Base-by-base conservation (phyloP, 768 basidiomycete genomes). In the Leccinellum albellum region DNA sequence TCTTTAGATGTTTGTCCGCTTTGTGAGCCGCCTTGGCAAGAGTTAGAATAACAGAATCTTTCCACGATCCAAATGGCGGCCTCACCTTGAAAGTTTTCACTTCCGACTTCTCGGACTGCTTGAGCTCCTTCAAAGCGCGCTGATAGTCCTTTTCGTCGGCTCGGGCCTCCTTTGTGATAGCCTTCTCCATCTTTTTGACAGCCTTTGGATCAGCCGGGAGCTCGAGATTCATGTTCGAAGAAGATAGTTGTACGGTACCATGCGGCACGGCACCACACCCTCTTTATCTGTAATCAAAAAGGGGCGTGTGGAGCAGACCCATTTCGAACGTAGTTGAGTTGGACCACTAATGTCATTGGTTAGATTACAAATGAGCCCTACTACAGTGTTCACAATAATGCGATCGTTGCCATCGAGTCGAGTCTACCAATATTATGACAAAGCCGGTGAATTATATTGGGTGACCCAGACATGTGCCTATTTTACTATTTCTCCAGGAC, bases 121-220 rank as follows among this genome's bases (percentile, higher is more conserved):
- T 70, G 31, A 88, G 72, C 50, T 84, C 81, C 64, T 82, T 84
- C 59, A 84, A 59, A 32, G 81, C 76, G 47, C 78, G 76, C 66
- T 83, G 76, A 61, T 88, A 67, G 31, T 70, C 70, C 48, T 71
- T 75, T 53, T 81, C 75, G 65, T 85, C 84, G 24, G 75, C 71
- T 61, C 79, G 81, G 17, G 79, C 78, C 61, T 86, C 85, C 51
- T 75, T 75, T 4, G 72, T 61, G 33, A 83, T 68, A 17, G 70
- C 68, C 54, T 78, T 80, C 65, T 84, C 81, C 49, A 75, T 55
- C 62, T 75, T 70, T 63, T 75, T 77, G 44, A 75, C 49, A 8
- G 72, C 65, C 56, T 64, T 65, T 52, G 59, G 65, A 60, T 63
- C 68, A 26, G 53, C 6, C 48, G 63, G 60, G 45, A 63, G 20